A percentile compares a stretch with the other conserved stretches of the same genome.
These are phyloP conservation scores for Aureobasidium namibiae DNA, from an alignment of 2,329 filamentous ascomycete genomes.

Conservation along the genomic window DNA sequence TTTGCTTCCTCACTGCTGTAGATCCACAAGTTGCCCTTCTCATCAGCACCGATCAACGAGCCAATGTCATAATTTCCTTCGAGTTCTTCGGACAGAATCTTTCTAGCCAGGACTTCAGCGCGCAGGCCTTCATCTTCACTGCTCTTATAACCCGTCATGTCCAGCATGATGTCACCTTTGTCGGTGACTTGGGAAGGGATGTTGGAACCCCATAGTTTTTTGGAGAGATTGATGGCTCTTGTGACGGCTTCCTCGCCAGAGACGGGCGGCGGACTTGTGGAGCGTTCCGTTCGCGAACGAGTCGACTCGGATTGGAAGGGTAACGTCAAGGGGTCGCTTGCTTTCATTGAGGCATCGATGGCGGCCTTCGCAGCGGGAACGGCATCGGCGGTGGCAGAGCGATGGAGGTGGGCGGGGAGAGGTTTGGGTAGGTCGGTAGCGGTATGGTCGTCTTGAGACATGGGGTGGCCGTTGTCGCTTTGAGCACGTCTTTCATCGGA, in stretches of 20 bases:
- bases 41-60: slow-evolving; percentile 87
- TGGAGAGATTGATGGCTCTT: slow-evolving; percentile 74
- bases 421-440: slow-evolving; percentile 15
- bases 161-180: slow-evolving; percentile 88
- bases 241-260: slow-evolving; percentile 68
- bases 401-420: slow-evolving; percentile 30
- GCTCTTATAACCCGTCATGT: slow-evolving; percentile 95
- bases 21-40: slow-evolving; percentile 97
- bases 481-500: slow-evolving; percentile 2
- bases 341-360: slow-evolving; percentile 27
- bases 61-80: slow-evolving; percentile 96
- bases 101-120: slow-evolving; percentile 86
- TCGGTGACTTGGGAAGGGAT: slow-evolving; percentile 92
- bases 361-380: slow-evolving; percentile 37
- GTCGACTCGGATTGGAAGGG: slow-evolving; percentile 19
- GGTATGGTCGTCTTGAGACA: slow-evolving; percentile 10
- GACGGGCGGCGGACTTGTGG: slow-evolving; percentile 69
- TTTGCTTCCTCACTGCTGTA: slow-evolving; percentile 97
- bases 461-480: slow-evolving; percentile 1
- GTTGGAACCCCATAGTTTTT: slow-evolving; percentile 79
- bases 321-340: slow-evolving; percentile 19
- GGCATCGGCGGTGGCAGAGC: slow-evolving; percentile 47
- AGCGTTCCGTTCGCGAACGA: slow-evolving; percentile 35
- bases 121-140: slow-evolving; percentile 86
- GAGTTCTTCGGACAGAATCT: slow-evolving; percentile 84